Evolutionary conservation across 495 filamentous ascomycete species (phyloP), one percentile per base, ranked within the genome.

Genomic region (Neurospora sp.): DNA sequence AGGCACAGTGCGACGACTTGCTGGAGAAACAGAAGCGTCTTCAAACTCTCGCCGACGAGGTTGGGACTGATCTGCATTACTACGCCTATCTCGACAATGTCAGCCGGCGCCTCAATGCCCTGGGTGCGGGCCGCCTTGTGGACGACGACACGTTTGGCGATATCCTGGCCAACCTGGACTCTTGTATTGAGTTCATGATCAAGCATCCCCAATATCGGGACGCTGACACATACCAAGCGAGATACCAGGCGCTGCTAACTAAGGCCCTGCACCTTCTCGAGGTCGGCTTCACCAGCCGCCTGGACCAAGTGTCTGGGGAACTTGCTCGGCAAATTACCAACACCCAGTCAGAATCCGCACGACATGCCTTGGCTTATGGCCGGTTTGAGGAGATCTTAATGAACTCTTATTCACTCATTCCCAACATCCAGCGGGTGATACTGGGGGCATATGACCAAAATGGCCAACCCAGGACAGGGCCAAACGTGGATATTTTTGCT

Each of bases 31-130:
- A 98, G 79, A 89, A 87, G 74, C 89, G 91, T 17, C 86, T 97
- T 31, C 88, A 91, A 70, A 86, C 86, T 40, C 84, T 98, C 43
- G 92, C 93, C 1, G 90, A 94, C 74, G 90, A 91, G 38, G 91
- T 99, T 66, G 91, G 91, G 8, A 89, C 91, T 37, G 96, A 97
- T 74, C 85, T 97, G 7, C 90, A 93, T 75, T 97, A 97, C 79
- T 99, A 98, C 79, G 89, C 90, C 28, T 96, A 95, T 79, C 86
- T 98, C 28, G 96, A 98, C 73, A 94, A 92, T 70, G 93, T 95
- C 69, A 97, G 94, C 13, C 88, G 93, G 70, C 88, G 92, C 37
- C 88, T 99, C 54, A 97, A 98, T 85, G 94, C 94, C 31, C 96
- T 96, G 10, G 94, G 94, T 17, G 93, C 94, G 28, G 89, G 91